A percentile compares a stretch with the other conserved stretches of the same genome.
Conservation (phyloP, 1,284 basidiomycete genomes). For the Veloboletus limbatus region DNA sequence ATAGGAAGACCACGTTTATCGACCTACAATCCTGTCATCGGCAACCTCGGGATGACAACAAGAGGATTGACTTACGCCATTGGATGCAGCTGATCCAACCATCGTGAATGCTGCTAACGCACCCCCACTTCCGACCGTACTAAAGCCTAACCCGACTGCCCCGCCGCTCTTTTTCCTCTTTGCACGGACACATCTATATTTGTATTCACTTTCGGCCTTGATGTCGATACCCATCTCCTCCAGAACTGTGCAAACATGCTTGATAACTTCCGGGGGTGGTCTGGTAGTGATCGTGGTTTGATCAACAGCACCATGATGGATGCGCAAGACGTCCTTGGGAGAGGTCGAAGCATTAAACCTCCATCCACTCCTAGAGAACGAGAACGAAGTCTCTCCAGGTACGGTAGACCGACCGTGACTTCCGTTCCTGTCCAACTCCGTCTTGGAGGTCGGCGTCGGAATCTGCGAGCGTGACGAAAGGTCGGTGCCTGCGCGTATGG, state of each 20-base stretch:
- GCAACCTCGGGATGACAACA: background rate
- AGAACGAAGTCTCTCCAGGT: slow-evolving; percentile 31
- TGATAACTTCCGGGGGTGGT: slow-evolving; percentile 84
- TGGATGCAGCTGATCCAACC: slow-evolving; percentile 74
- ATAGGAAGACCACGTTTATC: slow-evolving; percentile 81
- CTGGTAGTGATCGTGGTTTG: slow-evolving; percentile 87
- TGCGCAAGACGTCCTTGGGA: slow-evolving; percentile 62
- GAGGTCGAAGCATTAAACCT: slow-evolving; percentile 32
- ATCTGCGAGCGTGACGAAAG: slow-evolving; percentile 30
- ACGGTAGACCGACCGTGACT: slow-evolving; percentile 30
- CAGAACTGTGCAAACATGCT: slow-evolving; percentile 77
- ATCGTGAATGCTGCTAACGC: slow-evolving; percentile 73
- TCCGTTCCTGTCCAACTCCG: slow-evolving; percentile 23
- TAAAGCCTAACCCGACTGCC: slow-evolving; percentile 40
- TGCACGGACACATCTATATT: slow-evolving; percentile 75
- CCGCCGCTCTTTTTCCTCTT: slow-evolving; percentile 62
- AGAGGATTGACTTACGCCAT: slow-evolving; percentile 56
- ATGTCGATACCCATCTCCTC: slow-evolving; percentile 91
- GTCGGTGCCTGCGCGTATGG: slow-evolving; percentile 20
- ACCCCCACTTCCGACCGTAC: slow-evolving; percentile 40
- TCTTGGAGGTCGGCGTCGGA: slow-evolving; percentile 29
- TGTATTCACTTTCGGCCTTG: slow-evolving; percentile 84
- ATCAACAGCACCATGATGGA: slow-evolving; percentile 93
- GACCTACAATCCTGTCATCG: slow-evolving; percentile 45
- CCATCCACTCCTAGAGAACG: slow-evolving; percentile 33